These are phyloP conservation scores for Chalaropsis thielavioides DNA, from an alignment of 2,329 filamentous ascomycete species.

Conservation along the genomic window DNA sequence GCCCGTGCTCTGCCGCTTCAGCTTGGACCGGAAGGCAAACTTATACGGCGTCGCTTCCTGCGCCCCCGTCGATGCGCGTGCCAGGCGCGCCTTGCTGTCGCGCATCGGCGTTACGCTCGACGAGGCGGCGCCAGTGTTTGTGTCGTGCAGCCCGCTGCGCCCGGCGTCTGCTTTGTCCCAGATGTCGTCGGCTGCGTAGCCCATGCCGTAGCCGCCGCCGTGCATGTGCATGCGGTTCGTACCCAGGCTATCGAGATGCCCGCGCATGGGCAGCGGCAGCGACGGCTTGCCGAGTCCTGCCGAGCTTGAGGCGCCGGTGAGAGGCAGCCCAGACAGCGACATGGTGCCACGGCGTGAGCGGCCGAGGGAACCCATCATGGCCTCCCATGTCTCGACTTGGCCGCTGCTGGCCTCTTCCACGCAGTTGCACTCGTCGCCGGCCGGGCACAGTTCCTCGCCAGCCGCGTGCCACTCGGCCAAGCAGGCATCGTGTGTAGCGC, in stretches of 20 bases:
- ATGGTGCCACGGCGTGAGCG: slow-evolving; percentile 13
- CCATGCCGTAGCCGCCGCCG: not conserved
- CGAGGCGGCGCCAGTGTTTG: not conserved
- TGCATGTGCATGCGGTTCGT: not conserved
- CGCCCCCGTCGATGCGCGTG: slow-evolving; percentile 6
- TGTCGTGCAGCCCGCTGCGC: not conserved
- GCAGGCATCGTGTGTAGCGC: slow-evolving; percentile 45
- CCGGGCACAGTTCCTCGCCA: slow-evolving; percentile 43
- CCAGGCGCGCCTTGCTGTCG: not conserved
- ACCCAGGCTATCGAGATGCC: not conserved
- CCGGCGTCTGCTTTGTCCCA: not conserved
- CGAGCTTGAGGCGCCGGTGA: slow-evolving; percentile 18
- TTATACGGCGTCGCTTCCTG: slow-evolving; percentile 6
- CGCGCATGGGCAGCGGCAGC: not conserved
- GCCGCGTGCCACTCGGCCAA: slow-evolving; percentile 44
- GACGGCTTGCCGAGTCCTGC: slow-evolving; percentile 3
- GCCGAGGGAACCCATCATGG: slow-evolving; percentile 32
- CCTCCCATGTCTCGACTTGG: slow-evolving; percentile 47
- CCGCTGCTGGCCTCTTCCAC: slow-evolving; percentile 41
- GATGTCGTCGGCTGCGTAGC: slow-evolving; percentile 13
- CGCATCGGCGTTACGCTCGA: not conserved
- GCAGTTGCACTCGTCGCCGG: slow-evolving; percentile 51
- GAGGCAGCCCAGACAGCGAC: slow-evolving; percentile 11
- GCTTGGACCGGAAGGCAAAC: slow-evolving; percentile 8
- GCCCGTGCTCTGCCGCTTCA: slow-evolving; percentile 5